Evolutionary conservation across 2,329 filamentous ascomycete genomes (phyloP).

Genomic region (Cyclaneusma minus): DNA sequence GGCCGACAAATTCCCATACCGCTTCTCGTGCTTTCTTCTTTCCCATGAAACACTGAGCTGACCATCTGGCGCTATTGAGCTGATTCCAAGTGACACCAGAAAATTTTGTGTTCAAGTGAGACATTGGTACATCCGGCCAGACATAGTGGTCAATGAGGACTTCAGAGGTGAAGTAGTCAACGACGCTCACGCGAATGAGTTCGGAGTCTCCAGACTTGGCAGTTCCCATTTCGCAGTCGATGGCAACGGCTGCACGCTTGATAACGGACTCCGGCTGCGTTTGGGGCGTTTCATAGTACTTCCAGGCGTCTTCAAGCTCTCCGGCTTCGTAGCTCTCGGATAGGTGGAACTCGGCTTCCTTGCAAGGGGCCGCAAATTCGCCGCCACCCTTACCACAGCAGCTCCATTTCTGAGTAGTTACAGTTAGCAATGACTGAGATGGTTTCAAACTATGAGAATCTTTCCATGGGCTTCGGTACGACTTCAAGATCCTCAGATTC

Average conservation of each 20-base stretch:
- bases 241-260: conserved; percentile 27
- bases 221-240: conserved; percentile 41
- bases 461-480: too few relatives aligned
- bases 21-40: conserved; percentile 24
- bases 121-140: conserved; percentile 27
- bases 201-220: conserved; percentile 27
- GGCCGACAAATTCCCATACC: conserved; percentile 28
- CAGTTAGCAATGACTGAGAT: too few relatives aligned
- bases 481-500: too few relatives aligned
- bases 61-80: conserved; percentile 21
- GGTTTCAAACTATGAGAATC: too few relatives aligned
- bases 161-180: conserved; percentile 34
- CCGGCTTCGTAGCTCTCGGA: too few relatives aligned
- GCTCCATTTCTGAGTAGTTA: too few relatives aligned
- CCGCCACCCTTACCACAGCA: too few relatives aligned
- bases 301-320: too few relatives aligned
- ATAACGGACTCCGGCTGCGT: not conserved
- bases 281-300: conserved; percentile 6
- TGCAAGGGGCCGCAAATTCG: too few relatives aligned
- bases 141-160: conserved; percentile 35
- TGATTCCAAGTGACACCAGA: conserved; percentile 29
- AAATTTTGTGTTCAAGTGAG: conserved; percentile 31
- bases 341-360: too few relatives aligned
- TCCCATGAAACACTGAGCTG: conserved; percentile 23
- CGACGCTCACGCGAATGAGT: conserved; percentile 32